Conservation (phyloP, 306 rosid genomes). For the Abrus pulchellus region DNA sequence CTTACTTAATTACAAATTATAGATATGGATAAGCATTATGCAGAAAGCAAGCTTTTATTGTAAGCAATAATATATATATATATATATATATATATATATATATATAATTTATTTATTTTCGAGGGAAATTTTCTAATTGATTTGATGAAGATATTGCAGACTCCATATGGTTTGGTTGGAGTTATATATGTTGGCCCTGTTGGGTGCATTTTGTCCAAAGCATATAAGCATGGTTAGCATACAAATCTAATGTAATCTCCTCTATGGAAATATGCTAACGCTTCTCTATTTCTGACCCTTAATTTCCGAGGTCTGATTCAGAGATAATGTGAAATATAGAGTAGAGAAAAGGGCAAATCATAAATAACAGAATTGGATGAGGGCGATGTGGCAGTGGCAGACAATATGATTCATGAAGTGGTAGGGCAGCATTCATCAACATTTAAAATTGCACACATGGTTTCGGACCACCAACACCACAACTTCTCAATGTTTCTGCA, state of each 20-base stretch:
- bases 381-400: constrained; percentile 9
- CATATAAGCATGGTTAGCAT: not conserved
- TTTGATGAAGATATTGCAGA: not conserved
- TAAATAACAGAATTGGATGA: not conserved
- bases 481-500: not conserved
- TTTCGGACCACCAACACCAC: constrained; percentile 15
- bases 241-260: too few species aligned
- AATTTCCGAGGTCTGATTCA: not conserved
- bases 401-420: not conserved
- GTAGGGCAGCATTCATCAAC: constrained; percentile 8
- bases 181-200: not conserved
- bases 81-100: too few species aligned
- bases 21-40: not conserved
- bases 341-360: not conserved
- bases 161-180: not conserved
- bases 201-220: not conserved
- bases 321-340: not conserved
- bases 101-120: too few species aligned
- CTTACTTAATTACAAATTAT: too few species aligned
- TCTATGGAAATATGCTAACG: too few species aligned
- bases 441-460: constrained; percentile 17
- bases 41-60: not conserved
- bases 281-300: not conserved
- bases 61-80: not conserved
- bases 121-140: not conserved